These are phyloP conservation scores for Microbotryum intermedium DNA, from an alignment of 1,284 basidiomycete species.

Conservation along the genomic window DNA sequence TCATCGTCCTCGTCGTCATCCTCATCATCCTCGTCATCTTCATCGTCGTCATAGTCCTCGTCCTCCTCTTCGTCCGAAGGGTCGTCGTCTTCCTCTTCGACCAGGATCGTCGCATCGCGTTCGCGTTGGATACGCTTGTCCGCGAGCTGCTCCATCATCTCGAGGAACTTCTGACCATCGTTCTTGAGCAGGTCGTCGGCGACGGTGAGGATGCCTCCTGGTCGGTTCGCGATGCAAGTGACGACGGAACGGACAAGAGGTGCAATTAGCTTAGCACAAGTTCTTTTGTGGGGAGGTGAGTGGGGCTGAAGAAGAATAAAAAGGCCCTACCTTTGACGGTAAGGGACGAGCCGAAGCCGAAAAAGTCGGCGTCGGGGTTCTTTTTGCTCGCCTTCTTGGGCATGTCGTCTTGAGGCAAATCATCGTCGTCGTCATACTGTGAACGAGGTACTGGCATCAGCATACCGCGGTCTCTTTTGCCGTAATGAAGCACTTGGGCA, in stretches of 20 bases:
- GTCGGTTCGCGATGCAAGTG: constrained; percentile 35
- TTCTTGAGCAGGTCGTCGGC: constrained; percentile 97
- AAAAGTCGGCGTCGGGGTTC: constrained; percentile 53
- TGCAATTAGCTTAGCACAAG: constrained; percentile 36
- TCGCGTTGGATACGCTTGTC: constrained; percentile 88
- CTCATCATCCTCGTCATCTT: constrained; percentile 48
- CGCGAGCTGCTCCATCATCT: constrained; percentile 99
- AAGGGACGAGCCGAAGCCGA: constrained; percentile 66
- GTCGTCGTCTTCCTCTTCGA: constrained; percentile 51
- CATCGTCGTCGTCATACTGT: constrained; percentile 55
- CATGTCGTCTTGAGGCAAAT: constrained; percentile 49
- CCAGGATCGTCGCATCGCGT: constrained; percentile 71
- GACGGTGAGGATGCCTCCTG: constrained; percentile 91
- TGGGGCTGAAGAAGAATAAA: neutral
- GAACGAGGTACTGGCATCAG: neutral
- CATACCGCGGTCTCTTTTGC: too few species aligned
- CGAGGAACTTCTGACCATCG: constrained; percentile 95
- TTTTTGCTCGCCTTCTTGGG: constrained; percentile 37
- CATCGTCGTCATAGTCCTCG: constrained; percentile 49
- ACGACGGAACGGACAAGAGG: constrained; percentile 12
- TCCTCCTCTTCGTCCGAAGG: constrained; percentile 50
- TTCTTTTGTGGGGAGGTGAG: constrained; percentile 12
- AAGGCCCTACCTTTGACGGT: constrained; percentile 66
- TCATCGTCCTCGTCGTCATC: constrained; percentile 38
- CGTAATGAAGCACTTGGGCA: too few species aligned